Conservation (phyloP, 495 filamentous ascomycete genomes). For the Penicillium paxilli region DNA sequence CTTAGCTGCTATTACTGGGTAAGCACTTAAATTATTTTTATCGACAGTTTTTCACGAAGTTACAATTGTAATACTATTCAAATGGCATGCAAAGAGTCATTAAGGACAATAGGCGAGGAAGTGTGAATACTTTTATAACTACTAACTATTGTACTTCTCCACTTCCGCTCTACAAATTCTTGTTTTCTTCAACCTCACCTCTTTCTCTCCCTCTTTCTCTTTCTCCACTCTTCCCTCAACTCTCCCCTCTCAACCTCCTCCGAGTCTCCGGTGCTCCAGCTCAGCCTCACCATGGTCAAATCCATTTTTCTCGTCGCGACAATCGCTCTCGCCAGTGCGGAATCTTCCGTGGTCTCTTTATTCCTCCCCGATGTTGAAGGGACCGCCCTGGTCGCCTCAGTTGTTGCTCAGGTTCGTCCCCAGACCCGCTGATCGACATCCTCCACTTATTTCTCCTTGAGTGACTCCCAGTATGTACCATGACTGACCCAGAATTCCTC, state of each 20-base stretch:
- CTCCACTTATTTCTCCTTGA: too few relatives aligned
- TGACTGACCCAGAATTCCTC: background rate
- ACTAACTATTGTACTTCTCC: background rate
- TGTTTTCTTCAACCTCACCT: background rate
- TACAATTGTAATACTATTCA: too few relatives aligned
- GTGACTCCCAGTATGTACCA: too few relatives aligned
- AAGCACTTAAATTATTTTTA: too few relatives aligned
- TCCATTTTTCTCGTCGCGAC: slow-evolving; percentile 6
- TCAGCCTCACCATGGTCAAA: slow-evolving; percentile 3
- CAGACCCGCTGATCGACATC: background rate
- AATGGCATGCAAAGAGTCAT: too few relatives aligned
- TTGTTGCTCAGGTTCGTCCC: slow-evolving; percentile 32
- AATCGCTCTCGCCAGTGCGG: slow-evolving; percentile 25
- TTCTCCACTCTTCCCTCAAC: background rate
- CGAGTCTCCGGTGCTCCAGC: too few relatives aligned
- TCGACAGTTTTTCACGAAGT: too few relatives aligned
- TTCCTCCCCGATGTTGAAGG: slow-evolving; percentile 36
- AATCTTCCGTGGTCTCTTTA: slow-evolving; percentile 32
- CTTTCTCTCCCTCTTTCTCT: background rate
- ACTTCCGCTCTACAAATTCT: background rate
- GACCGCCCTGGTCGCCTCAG: slow-evolving; percentile 38
- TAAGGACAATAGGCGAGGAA: too few relatives aligned
- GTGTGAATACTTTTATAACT: too few relatives aligned
- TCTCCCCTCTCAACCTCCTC: background rate
- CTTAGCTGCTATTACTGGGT: too few relatives aligned